These are phyloP conservation scores for Prototheca wickerhamii DNA, from an alignment of 163 green algal genomes.

Conservation along the genomic window DNA sequence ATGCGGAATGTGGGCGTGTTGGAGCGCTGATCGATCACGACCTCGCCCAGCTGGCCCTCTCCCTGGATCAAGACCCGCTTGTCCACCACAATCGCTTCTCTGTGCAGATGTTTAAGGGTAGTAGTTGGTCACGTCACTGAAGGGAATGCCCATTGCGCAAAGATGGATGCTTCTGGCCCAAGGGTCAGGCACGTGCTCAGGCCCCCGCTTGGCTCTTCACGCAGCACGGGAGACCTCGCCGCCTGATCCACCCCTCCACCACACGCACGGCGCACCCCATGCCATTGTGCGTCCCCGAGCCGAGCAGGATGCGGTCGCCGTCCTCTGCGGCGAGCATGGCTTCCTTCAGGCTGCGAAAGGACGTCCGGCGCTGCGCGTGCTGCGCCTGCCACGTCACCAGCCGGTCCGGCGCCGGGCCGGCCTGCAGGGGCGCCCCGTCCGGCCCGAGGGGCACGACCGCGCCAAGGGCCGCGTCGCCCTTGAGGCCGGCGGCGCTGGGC, in stretches of 20 bases:
- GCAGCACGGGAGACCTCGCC: background rate
- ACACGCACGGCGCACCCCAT: slow-evolving; percentile 23
- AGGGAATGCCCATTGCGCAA: no score
- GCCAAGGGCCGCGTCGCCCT: background rate
- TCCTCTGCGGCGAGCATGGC: slow-evolving; percentile 54
- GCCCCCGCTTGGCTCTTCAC: no score
- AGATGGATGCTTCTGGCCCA: no score
- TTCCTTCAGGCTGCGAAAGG: slow-evolving; percentile 51
- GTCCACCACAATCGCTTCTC: slow-evolving; percentile 34
- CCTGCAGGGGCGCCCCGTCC: background rate
- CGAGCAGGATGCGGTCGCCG: slow-evolving; percentile 61
- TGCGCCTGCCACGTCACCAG: slow-evolving; percentile 9
- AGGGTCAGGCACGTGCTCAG: no score
- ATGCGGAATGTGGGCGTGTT: slow-evolving; percentile 61
- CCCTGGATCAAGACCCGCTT: slow-evolving; percentile 63
- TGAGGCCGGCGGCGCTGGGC: background rate
- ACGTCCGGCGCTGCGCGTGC: slow-evolving; percentile 14
- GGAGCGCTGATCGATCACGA: slow-evolving; percentile 48
- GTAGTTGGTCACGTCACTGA: no score
- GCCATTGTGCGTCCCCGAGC: slow-evolving; percentile 58
- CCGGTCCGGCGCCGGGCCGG: background rate
- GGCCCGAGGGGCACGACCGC: background rate
- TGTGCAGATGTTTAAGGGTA: slow-evolving; percentile 10
- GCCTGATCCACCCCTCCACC: background rate
- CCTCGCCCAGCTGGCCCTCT: slow-evolving; percentile 42